Evolutionary conservation across 495 filamentous ascomycete genomes (phyloP).

Genomic region (Halenospora varia): DNA sequence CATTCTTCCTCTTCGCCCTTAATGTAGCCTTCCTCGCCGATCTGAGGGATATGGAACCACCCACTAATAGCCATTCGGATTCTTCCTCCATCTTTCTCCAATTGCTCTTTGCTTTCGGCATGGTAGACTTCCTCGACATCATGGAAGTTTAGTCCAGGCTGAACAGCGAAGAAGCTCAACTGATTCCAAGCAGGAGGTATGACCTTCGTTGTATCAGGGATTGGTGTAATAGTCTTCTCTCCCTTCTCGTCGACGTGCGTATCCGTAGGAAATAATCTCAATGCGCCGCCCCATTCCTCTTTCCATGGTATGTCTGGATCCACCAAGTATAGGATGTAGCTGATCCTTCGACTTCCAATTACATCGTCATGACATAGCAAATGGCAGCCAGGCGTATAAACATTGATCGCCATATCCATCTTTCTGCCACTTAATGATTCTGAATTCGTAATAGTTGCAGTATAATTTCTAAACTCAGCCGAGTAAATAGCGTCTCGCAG

Average conservation of each 20-base stretch:
- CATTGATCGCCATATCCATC: constrained; percentile 99
- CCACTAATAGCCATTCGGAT: constrained; percentile 96
- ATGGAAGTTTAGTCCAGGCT: constrained; percentile 95
- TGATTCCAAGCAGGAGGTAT: constrained; percentile 97
- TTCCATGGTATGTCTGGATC: constrained; percentile 92
- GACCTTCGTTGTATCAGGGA: constrained; percentile 65
- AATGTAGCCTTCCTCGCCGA: constrained; percentile 91
- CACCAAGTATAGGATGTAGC: constrained; percentile 95
- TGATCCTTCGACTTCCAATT: constrained; percentile 87
- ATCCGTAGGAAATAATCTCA: constrained; percentile 80
- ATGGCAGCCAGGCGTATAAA: constrained; percentile 95
- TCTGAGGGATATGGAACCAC: constrained; percentile 99
- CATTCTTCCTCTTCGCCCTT: constrained; percentile 84
- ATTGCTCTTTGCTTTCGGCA: constrained; percentile 42
- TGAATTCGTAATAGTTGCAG: constrained; percentile 77
- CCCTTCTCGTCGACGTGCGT: constrained; percentile 61
- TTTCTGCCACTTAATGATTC: constrained; percentile 87
- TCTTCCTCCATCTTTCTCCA: constrained; percentile 61
- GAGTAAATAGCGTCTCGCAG: constrained; percentile 94
- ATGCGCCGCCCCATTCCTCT: constrained; percentile 87
- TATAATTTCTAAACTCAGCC: constrained; percentile 78
- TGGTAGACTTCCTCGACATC: constrained; percentile 98
- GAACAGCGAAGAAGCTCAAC: constrained; percentile 95
- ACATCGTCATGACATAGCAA: constrained; percentile 97
- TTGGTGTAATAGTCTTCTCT: constrained; percentile 64